Conservation (phyloP, 768 basidiomycete species). For the Tulasnella sp. region DNA sequence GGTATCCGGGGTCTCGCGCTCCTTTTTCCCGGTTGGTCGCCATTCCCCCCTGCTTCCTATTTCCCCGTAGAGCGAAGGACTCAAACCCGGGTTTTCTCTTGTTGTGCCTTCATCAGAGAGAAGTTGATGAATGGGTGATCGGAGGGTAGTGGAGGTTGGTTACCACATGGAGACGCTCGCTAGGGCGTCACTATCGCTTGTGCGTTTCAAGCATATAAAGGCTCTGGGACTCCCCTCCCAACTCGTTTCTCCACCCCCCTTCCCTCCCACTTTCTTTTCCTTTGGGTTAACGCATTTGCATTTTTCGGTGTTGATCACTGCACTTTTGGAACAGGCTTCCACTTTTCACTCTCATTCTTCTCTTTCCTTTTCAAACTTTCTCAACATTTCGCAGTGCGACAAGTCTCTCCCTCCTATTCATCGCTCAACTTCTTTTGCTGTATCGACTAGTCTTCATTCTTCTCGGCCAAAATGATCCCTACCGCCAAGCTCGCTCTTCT, state of each 20-base stretch:
- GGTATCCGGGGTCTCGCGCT: not conserved
- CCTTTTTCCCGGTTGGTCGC: not conserved
- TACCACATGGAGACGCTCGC: not conserved
- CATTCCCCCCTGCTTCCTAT: not conserved
- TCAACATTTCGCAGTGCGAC: not conserved
- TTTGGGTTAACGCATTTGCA: not conserved
- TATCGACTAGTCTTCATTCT: not conserved
- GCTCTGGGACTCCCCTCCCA: not conserved
- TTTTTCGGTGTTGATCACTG: slow-evolving; percentile 2
- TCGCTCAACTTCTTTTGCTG: not conserved
- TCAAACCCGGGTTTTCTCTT: not conserved
- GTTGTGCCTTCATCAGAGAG: not conserved
- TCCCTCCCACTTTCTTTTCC: not conserved
- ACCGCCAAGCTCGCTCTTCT: slow-evolving; percentile 33
- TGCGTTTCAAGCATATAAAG: not conserved
- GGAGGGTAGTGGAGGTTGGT: not conserved
- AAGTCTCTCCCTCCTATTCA: not conserved
- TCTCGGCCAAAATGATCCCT: slow-evolving; percentile 31
- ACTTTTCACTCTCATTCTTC: slow-evolving; percentile 1
- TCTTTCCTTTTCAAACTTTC: not conserved
- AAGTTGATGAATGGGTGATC: not conserved
- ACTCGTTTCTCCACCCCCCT: not conserved
- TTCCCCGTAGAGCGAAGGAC: not conserved
- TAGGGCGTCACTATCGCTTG: not conserved
- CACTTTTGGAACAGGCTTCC: slow-evolving; percentile 18